Conservation (phyloP, 2,329 filamentous ascomycete genomes). For the Apiospora hydei region DNA sequence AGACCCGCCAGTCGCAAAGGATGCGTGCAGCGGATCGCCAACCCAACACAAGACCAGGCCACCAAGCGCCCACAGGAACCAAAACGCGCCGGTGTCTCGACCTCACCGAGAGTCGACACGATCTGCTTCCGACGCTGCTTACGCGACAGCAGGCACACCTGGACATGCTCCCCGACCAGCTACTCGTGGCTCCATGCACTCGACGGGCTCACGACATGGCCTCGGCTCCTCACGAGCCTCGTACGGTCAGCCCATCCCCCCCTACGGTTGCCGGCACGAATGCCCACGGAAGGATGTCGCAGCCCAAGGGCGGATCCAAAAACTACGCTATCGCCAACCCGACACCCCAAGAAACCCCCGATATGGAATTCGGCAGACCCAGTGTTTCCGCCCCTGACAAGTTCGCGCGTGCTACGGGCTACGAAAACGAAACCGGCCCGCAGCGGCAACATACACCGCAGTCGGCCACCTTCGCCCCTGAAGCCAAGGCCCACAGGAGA, state of each 20-base stretch:
- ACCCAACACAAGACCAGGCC: slow-evolving; percentile 48
- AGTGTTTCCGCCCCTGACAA: slow-evolving; percentile 64
- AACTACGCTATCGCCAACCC: slow-evolving; percentile 77
- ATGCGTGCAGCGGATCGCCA: slow-evolving; percentile 47
- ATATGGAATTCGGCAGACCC: slow-evolving; percentile 62
- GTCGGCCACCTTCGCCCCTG: slow-evolving; percentile 33
- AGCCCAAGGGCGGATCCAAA: slow-evolving; percentile 70
- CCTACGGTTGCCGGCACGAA: slow-evolving; percentile 89
- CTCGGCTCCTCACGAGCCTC: slow-evolving; percentile 64
- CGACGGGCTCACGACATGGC: slow-evolving; percentile 69
- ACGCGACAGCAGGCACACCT: slow-evolving; percentile 58
- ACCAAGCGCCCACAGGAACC: slow-evolving; percentile 56
- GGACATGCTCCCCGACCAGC: slow-evolving; percentile 66
- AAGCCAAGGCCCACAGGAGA: slow-evolving; percentile 67
- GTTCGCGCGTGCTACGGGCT: slow-evolving; percentile 64
- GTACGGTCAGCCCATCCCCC: slow-evolving; percentile 88
- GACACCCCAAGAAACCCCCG: slow-evolving; percentile 62
- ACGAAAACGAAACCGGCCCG: slow-evolving; percentile 49
- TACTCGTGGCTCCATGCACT: slow-evolving; percentile 83
- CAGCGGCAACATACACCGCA: slow-evolving; percentile 44
- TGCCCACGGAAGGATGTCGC: slow-evolving; percentile 87
- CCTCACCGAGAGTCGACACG: slow-evolving; percentile 58
- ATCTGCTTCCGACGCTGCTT: slow-evolving; percentile 60
- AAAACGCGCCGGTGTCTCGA: slow-evolving; percentile 55
- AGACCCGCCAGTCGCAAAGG: slow-evolving; percentile 59